Percentiles rank a stretch among this genome's conserved stretches.
phyloP scores from a whole-genome alignment of 257 asterid genomes.

The Primulina eburnea region DNA sequence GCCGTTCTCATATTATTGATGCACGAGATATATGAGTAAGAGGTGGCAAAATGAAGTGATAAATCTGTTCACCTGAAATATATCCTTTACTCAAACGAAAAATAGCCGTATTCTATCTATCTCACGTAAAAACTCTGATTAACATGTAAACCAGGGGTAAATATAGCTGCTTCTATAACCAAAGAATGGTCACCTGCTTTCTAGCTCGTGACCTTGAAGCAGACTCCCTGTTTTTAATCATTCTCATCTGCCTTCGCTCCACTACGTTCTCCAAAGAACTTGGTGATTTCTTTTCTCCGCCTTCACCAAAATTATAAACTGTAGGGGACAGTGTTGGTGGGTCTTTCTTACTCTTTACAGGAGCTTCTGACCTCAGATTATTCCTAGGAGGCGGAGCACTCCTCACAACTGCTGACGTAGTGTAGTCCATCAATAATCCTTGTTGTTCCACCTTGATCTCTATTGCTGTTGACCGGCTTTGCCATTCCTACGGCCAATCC shows the following conservation, averaged over 20 bases:
- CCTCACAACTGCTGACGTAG: conserved; percentile 40
- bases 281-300: conserved; percentile 38
- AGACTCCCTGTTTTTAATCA: conserved; percentile 31
- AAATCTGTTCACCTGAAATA: neutral
- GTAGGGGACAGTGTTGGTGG: conserved; percentile 58
- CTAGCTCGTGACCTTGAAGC: conserved; percentile 32
- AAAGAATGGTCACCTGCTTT: conserved; percentile 23
- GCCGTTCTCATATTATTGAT: conserved; percentile 3
- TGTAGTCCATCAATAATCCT: conserved; percentile 39
- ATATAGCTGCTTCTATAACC: neutral
- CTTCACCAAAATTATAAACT: conserved; percentile 52
- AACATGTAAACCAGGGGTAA: neutral
- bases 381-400: conserved; percentile 51
- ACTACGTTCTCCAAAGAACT: conserved; percentile 37
- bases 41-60: neutral
- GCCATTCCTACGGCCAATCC: conserved; percentile 40
- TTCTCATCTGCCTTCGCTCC: conserved; percentile 27
- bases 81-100: neutral
- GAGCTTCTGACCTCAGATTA: conserved; percentile 42
- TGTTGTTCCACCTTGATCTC: conserved; percentile 40
- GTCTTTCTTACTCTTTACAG: conserved; percentile 45
- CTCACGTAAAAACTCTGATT: neutral
- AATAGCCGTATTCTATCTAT: neutral
- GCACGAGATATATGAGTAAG: conserved; percentile 12
- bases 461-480: conserved; percentile 36